Evolutionary conservation across 768 basidiomycete genomes (phyloP), one percentile per base, ranked within the genome.

Genomic region (Cytidiella melzeri): DNA sequence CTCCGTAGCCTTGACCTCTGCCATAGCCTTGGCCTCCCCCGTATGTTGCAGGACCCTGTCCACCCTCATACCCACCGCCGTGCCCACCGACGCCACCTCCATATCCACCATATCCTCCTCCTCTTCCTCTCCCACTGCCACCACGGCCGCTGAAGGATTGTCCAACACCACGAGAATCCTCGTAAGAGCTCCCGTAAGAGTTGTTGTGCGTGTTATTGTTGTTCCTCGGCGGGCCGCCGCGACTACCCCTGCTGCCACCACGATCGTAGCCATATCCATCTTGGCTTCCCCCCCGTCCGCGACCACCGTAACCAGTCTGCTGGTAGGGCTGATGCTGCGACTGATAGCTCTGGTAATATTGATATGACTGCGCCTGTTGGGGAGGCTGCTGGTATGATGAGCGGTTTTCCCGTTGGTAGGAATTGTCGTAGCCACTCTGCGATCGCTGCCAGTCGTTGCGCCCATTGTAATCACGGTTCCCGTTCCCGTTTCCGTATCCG

Each of bases 21-120:
- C 52, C 55, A 47, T 59, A 52, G 47, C 59, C 52, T 46, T 61
- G 55, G 24, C 57, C 58, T 20, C 64, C 61, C 30, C 55, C 53
- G 36, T 49, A 49, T n/a, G n/a, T n/a, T n/a, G n/a, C n/a, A n/a
- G n/a, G n/a, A 25, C 61, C 52, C 18, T 45, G 48, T 4, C 70
- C 68, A 18, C 69, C 69, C 41, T 67, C 58, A 36, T 62, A 69
- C 1, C 63, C 61, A 9, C 59, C 57, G n/a, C 55, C 41, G n/a
- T n/a, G n/a, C n/a, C n/a, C n/a, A 23, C 53, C 54, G 34, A 60
- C 59, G 20, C 53, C 56, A 9, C 58, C 53, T 9, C 59, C 58
- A 46, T 67, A 59, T 9, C 64, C 63, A 18, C 69, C 66, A 54
- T 66, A 54, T 54, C 24, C 60, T 25, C 56, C 55, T 20, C 64